Base-by-base conservation (phyloP, 768 basidiomycete genomes). In the Russula compacta region DNA sequence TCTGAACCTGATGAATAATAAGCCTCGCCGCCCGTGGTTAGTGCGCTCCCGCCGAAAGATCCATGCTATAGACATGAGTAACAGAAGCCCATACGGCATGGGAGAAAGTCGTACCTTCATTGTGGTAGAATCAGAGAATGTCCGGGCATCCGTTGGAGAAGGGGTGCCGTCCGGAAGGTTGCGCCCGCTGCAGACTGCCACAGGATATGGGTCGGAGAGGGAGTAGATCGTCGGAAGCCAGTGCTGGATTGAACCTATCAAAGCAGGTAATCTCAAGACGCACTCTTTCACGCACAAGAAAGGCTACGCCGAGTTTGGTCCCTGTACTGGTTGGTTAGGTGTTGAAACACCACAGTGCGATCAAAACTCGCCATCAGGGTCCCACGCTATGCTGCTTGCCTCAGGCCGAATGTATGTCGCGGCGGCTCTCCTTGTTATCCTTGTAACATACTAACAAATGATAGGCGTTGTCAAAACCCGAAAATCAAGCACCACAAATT, bases 1-100 rank as follows among this genome's bases (percentile, higher is more conserved):
- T 93, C 91, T 11, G 88, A 91, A 15, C 91, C 91, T n/a, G 81
- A 80, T 39, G 79, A 79, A 67, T 85, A 92, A 66, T 85, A 81
- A 35, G 77, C 70, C 57, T 87, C 86, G 24, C 66, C 72, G 50
- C 79, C 75, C 33, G 79, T 67, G 4, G 79, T 79, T 1, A 79
- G 78, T 29, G 29, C 56, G 50, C 61, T 62, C 2, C 83, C 81
- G 40, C 90, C 87, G 64, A 93, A 92, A 6, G 83, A 81, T 3
- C 88, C 89, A 61, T 90, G 86, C 87, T 91, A 59, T 52, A 65
- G 12, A 43, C 33, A 40, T 61, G 10, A 56, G 49, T 51, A 32
- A 14, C 6, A 5, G 0, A 32, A 17, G 21, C 42, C 35, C 11
- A n/a, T 24, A 8, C 19, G 17, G 9, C 42, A 15, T 32, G 40